A percentile compares a stretch with the other conserved stretches of the same genome.
Conservation (phyloP, 306 rosid species). For the Neltuma alba region DNA sequence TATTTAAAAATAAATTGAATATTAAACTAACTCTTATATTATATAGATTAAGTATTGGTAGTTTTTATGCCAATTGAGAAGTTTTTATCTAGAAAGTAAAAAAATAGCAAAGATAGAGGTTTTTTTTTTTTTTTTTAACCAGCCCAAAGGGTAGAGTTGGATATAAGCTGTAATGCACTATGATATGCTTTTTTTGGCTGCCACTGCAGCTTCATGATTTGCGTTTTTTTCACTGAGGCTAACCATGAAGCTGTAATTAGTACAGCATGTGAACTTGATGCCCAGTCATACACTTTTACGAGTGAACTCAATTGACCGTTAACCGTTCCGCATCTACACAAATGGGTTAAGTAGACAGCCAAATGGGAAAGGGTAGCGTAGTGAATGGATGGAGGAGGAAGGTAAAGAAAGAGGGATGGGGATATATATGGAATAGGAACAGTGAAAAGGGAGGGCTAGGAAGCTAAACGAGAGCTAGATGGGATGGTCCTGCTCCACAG, state of each 20-base stretch:
- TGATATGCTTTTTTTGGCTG: no score
- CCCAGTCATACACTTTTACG: background rate
- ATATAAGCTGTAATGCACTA: no score
- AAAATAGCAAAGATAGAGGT: no score
- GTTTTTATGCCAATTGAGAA: no score
- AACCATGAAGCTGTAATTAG: background rate
- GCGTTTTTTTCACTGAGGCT: background rate
- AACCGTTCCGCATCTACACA: background rate
- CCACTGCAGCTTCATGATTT: background rate
- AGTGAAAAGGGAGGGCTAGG: background rate
- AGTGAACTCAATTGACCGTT: background rate
- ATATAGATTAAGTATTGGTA: no score
- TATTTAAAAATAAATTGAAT: no score
- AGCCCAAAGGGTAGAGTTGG: no score
- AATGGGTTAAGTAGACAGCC: no score
- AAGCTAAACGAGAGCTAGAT: background rate
- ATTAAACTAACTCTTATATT: no score
- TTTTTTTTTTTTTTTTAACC: no score
- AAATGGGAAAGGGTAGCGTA: background rate
- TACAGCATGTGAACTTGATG: background rate
- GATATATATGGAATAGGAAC: background rate
- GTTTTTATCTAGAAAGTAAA: no score
- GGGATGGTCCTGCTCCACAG: conserved; percentile 5
- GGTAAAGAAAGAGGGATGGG: background rate
- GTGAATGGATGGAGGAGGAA: no score